These are phyloP conservation scores for Iris pallida DNA, from an alignment of 116 monocot genomes.

Conservation along the genomic window DNA sequence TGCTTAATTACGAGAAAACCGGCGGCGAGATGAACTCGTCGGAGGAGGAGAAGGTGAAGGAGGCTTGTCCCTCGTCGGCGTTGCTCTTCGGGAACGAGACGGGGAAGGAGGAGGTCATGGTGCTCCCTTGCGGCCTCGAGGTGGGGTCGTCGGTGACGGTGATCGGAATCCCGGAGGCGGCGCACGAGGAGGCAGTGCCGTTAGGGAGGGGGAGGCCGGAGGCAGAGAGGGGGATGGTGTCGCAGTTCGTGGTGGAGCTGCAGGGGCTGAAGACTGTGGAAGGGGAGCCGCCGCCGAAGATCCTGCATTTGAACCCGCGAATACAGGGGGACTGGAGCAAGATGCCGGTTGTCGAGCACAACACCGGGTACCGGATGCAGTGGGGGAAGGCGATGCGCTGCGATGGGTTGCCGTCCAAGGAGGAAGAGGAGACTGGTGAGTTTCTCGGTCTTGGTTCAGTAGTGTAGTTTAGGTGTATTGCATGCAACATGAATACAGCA, in stretches of 20 bases:
- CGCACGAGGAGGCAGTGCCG: slow-evolving; percentile 61
- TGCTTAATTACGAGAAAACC: slow-evolving; percentile 16
- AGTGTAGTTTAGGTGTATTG: too few species aligned
- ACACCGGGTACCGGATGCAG: slow-evolving; percentile 87
- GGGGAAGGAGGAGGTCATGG: slow-evolving; percentile 40
- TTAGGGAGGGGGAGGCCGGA: slow-evolving; percentile 26
- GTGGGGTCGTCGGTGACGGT: slow-evolving; percentile 81
- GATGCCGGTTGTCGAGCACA: slow-evolving; percentile 72
- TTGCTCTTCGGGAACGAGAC: slow-evolving; percentile 26
- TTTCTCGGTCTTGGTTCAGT: background rate
- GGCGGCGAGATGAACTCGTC: slow-evolving; percentile 1
- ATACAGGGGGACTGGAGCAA: slow-evolving; percentile 86
- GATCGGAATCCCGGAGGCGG: slow-evolving; percentile 60
- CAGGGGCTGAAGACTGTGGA: slow-evolving; percentile 75
- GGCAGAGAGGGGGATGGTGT: slow-evolving; percentile 33
- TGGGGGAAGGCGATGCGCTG: slow-evolving; percentile 82
- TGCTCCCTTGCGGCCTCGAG: slow-evolving; percentile 77
- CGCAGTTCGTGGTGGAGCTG: slow-evolving; percentile 87
- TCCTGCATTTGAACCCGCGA: slow-evolving; percentile 81
- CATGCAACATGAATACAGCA: too few species aligned
- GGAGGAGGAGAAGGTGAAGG: slow-evolving; percentile 12
- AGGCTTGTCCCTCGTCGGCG: slow-evolving; percentile 54
- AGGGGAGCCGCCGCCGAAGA: slow-evolving; percentile 80
- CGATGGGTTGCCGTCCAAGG: slow-evolving; percentile 57
- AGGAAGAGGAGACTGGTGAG: slow-evolving; percentile 69